Evolutionary conservation across 176 grass and related monocot species (phyloP), one percentile per base, ranked within the genome.

Genomic region (Cocos nucifera): DNA sequence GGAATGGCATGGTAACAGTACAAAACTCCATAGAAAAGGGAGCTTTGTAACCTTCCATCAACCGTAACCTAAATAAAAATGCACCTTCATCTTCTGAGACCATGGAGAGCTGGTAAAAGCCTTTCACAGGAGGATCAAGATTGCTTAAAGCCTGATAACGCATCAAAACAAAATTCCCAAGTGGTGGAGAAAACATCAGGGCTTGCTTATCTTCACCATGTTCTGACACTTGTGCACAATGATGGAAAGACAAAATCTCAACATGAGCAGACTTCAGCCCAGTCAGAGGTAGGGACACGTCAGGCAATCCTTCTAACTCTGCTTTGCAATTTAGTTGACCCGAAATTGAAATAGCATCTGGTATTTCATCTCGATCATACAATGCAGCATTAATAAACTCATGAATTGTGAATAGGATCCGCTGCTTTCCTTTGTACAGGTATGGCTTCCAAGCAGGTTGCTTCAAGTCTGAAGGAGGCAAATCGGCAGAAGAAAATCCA

Each of bases 321-420:
- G 86, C 92, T 61, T 86, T 89, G 64, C 92, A 90, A 52, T 89
- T 96, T 51, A 96, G 60, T 79, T 90, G 86, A 65, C 92, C 92
- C 32, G 86, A 90, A 77, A 96, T 63, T 50, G 86, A 90, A 74
- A 96, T 60, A 15, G 79, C 76, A 87, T 96, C 92, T 63, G 83
- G 73, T 60, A 96, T 89, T 74, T 96, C 92, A 77, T 96, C 86
- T 65, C 91, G 91, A 62, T 96, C 91, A 77, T 96, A 96, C 66
- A 96, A 64, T 66, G 86, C 83, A 52, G 86, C 91, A 73, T 77
- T 87, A 58, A 96, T 67, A 30, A 52, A 78, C 74, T 96, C 91
- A 49, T 85, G 56, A 75, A 74, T 90, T 51, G 76, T 74, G 56
- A 96, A 87, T 27, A 90, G 61, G 30, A 86, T 75, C 59, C 83